Evolutionary conservation across 2,329 filamentous ascomycete genomes (phyloP), one percentile per base, ranked within the genome.

Genomic region (Penicillium occitanis): DNA sequence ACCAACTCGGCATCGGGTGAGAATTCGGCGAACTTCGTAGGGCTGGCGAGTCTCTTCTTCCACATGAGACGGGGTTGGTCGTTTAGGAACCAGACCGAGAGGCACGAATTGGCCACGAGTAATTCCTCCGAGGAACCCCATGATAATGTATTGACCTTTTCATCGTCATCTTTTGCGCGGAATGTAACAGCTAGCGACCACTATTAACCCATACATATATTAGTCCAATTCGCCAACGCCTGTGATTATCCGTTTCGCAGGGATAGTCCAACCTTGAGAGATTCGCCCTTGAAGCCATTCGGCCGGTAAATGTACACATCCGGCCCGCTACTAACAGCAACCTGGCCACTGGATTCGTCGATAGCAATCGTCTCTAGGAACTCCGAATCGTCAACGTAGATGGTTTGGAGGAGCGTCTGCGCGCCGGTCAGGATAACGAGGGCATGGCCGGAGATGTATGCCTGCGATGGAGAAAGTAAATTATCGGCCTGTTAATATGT

Each of bases 51-150:
- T 50, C 81, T 76, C 74, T 90, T 90, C 62, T 86, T 86, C 94
- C 95, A 99, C 51, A 90, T 83, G 17, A 78, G 70, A n/a, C 73
- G 77, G 40, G 75, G 75, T 13, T 70, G 73, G 68, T 81, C 78
- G 66, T 82, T 86, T 66, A 83, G 68, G 63, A 83, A 85, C 82
- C 90, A 96, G 30, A 98, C 85, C 37, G 86, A 87, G 66, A 98
- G 84, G 42, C 83, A 85, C 11, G 82, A 84, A 67, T 90, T 89
- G 1, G 90, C 93, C 8, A 94, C 85, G 6, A 99, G 85, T 7
- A 98, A 85, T 80, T 99, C 96, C 68, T 94, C 90, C 35, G 89
- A 85, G 70, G 87, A 86, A 44, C 94, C 94, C 95, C 95, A 99
- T 14, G 93, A 97, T 61, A 99, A 80, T 61, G 84, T 87, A 66